These are phyloP conservation scores for Ceriops zippeliana DNA, from an alignment of 345 rosid species.

Conservation along the genomic window DNA sequence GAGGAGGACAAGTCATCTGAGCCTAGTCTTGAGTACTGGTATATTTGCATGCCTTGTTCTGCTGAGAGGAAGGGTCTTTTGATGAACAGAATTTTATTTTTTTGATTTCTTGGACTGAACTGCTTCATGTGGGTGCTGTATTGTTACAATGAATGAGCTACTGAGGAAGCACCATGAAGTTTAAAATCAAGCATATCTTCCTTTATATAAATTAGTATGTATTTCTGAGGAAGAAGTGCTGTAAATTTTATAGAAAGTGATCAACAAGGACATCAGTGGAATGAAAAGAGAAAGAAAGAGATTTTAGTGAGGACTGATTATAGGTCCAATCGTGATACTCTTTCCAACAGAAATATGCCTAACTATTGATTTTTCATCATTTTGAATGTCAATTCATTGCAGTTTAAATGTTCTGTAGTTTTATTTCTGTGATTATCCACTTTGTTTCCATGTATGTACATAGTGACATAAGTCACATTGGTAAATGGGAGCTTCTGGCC, in stretches of 20 bases:
- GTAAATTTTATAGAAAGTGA: not conserved
- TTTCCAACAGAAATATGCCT: no score
- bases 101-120: not conserved
- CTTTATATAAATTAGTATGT: no score
- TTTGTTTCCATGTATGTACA: no score
- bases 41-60: constrained; percentile 11
- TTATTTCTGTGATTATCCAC: no score
- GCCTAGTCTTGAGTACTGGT: constrained; percentile 98
- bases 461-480: no score
- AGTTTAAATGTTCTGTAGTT: no score
- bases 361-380: not conserved
- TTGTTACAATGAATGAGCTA: not conserved
- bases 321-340: no score
- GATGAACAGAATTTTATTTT: not conserved
- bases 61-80: not conserved
- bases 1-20: constrained; percentile 96
- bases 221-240: no score
- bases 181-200: not conserved
- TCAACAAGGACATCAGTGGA: no score
- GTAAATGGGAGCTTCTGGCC: no score
- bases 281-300: no score
- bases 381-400: not conserved
- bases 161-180: not conserved
- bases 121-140: not conserved
- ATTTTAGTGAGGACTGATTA: no score